phyloP scores from a whole-genome alignment of 1,139 yeast genomes.

The Debaryomycetaceae sp. region DNA sequence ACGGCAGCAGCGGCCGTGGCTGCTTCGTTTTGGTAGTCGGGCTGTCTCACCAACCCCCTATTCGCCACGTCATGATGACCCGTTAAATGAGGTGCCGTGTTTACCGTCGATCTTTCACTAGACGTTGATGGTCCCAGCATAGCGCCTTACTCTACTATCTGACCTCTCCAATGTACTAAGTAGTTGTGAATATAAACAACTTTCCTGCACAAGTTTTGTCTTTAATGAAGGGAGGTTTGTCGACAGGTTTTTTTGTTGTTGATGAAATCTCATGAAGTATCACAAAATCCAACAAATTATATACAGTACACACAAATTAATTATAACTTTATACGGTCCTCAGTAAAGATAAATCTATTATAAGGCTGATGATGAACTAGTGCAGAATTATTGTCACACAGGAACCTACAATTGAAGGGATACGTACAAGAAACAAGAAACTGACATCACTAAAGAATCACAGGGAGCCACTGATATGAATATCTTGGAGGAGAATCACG shows the following conservation, averaged over 20 bases:
- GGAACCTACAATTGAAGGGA: too few relatives aligned
- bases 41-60: conserved; percentile 10
- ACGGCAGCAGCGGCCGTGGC: conserved; percentile 24
- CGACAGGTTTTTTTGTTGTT: conserved; percentile 1
- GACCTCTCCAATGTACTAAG: conserved; percentile 3
- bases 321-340: too few relatives aligned
- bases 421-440: too few relatives aligned
- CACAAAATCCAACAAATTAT: background rate
- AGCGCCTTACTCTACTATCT: background rate
- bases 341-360: too few relatives aligned
- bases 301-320: background rate
- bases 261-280: conserved; percentile 1
- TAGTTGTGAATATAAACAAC: conserved; percentile 15
- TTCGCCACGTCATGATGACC: conserved; percentile 10
- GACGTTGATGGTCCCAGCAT: conserved; percentile 35
- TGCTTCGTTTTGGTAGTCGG: conserved; percentile 17
- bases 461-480: too few relatives aligned
- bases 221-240: conserved; percentile 8
- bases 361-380: too few relatives aligned
- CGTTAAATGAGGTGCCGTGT: conserved; percentile 9
- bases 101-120: conserved; percentile 28
- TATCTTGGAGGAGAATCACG: background rate
- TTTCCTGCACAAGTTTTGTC: conserved; percentile 14
- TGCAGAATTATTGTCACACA: too few relatives aligned
- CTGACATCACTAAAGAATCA: too few relatives aligned